Evolutionary conservation across 2,329 filamentous ascomycete species (phyloP).

Genomic region (Pseudopyricularia javanii): DNA sequence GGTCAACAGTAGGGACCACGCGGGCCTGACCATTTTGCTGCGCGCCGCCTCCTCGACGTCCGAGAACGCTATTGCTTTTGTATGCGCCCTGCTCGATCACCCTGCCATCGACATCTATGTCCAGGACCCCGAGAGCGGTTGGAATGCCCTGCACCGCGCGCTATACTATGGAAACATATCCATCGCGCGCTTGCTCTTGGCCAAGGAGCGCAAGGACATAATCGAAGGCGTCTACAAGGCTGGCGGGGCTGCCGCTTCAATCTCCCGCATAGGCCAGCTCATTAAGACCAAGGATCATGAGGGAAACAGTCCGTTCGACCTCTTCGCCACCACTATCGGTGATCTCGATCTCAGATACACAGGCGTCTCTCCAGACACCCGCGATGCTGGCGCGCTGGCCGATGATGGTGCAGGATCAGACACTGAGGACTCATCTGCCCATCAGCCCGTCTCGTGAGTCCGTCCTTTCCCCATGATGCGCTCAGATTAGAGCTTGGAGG

Average conservation of each 20-base stretch:
- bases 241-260: slow-evolving; percentile 28
- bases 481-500: too few relatives aligned
- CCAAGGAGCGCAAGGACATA: slow-evolving; percentile 58
- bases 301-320: slow-evolving; percentile 85
- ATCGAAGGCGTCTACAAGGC: slow-evolving; percentile 20
- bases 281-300: slow-evolving; percentile 95
- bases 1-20: slow-evolving; percentile 72
- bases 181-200: slow-evolving; percentile 70
- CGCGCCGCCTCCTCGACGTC: slow-evolving; percentile 69
- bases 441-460: neutral
- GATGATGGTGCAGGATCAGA: slow-evolving; percentile 38
- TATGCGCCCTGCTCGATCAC: slow-evolving; percentile 67
- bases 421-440: neutral
- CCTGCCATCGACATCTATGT: slow-evolving; percentile 74
- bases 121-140: slow-evolving; percentile 85
- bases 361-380: neutral
- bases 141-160: slow-evolving; percentile 87
- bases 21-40: slow-evolving; percentile 73
- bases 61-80: slow-evolving; percentile 59
- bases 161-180: slow-evolving; percentile 83
- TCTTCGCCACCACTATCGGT: slow-evolving; percentile 80
- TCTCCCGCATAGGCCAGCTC: slow-evolving; percentile 55
- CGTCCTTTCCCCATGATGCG: neutral
- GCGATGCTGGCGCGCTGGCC: slow-evolving; percentile 15
- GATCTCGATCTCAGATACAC: slow-evolving; percentile 33